phyloP scores from a whole-genome alignment of 306 rosid species.

The Mucuna pruriens region DNA sequence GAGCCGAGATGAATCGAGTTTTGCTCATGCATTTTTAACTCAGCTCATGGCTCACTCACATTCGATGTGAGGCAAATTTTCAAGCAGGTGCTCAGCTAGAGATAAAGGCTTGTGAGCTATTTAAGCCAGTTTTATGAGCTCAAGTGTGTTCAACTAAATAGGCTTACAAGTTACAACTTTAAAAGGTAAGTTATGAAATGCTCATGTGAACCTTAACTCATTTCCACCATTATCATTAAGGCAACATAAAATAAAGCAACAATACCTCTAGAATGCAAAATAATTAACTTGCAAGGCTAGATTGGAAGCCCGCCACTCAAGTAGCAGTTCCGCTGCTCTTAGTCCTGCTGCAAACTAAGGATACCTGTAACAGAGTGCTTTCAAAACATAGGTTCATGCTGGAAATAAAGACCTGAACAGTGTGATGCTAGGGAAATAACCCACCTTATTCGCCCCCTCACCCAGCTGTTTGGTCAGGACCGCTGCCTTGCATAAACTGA shows the following conservation, averaged over 20 bases:
- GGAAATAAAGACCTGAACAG: constrained; percentile 21
- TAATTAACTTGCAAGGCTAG: constrained; percentile 95
- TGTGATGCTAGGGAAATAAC: constrained; percentile 32
- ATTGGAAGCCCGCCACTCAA: constrained; percentile 92
- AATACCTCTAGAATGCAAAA: constrained; percentile 98
- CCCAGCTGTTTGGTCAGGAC: constrained; percentile 88
- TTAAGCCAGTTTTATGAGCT: background rate
- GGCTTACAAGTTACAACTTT: background rate
- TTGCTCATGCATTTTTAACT: background rate
- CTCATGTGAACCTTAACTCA: constrained; percentile 1
- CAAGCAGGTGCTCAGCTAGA: background rate
- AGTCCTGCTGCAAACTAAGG: constrained; percentile 98
- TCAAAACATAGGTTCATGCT: constrained; percentile 26
- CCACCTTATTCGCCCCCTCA: constrained; percentile 81
- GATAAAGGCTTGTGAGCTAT: background rate
- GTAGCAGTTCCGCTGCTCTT: constrained; percentile 98
- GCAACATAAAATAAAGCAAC: background rate
- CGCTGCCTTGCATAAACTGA: constrained; percentile 78
- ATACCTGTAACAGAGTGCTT: constrained; percentile 54
- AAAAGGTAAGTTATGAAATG: background rate
- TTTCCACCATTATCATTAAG: constrained; percentile 9
- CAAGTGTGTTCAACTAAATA: background rate
- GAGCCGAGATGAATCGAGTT: background rate
- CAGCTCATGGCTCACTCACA: background rate
- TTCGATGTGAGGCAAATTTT: background rate